Evolutionary conservation across 495 filamentous ascomycete genomes (phyloP).

Genomic region (Entonaema liquescens): DNA sequence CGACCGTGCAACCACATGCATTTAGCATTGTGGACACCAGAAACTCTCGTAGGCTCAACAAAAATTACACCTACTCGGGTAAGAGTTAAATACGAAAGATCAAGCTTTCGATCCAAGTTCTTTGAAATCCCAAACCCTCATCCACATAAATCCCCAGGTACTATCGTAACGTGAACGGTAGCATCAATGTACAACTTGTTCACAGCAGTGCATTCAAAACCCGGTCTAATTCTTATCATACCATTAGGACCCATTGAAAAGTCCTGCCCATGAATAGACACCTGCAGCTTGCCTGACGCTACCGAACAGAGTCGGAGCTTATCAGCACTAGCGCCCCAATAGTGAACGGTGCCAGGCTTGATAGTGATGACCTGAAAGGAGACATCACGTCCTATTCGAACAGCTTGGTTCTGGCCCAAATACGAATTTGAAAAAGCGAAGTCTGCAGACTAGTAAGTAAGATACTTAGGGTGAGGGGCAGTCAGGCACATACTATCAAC

Average conservation of each 20-base stretch:
- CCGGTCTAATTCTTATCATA: slow-evolving; percentile 45
- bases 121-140: not conserved
- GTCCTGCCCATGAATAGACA: slow-evolving; percentile 42
- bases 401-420: slow-evolving; percentile 40
- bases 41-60: not conserved
- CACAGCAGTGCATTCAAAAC: slow-evolving; percentile 34
- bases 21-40: not conserved
- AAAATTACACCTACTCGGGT: not conserved
- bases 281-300: slow-evolving; percentile 47
- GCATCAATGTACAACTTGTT: slow-evolving; percentile 51
- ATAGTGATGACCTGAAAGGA: slow-evolving; percentile 49
- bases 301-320: slow-evolving; percentile 48
- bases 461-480: not conserved
- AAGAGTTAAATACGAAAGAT: not conserved
- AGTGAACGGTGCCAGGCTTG: slow-evolving; percentile 36
- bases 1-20: not conserved
- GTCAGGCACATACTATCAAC: slow-evolving; percentile 36
- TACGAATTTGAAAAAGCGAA: slow-evolving; percentile 54
- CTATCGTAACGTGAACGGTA: slow-evolving; percentile 45
- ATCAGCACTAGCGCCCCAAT: slow-evolving; percentile 28
- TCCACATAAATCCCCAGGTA: slow-evolving; percentile 32
- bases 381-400: slow-evolving; percentile 45
- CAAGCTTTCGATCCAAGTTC: not conserved
- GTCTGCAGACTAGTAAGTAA: slow-evolving; percentile 22
- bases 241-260: slow-evolving; percentile 51